phyloP scores from a whole-genome alignment of 306 rosid genomes.

The Quercus suber region DNA sequence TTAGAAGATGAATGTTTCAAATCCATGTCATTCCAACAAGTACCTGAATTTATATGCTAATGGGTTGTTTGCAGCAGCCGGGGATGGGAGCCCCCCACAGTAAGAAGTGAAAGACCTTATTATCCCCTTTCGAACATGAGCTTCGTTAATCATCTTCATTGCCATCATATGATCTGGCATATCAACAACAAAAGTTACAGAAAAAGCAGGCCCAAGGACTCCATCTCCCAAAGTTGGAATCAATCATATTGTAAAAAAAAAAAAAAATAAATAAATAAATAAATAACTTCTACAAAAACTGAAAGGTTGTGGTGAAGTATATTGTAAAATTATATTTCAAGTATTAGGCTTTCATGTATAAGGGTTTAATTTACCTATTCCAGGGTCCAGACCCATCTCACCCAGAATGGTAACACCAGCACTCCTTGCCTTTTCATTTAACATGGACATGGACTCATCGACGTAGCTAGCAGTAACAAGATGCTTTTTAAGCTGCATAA shows the following conservation, averaged over 20 bases:
- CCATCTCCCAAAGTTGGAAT: conserved; percentile 20
- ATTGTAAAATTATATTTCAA: not conserved
- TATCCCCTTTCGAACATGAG: conserved; percentile 61
- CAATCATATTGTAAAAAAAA: not conserved
- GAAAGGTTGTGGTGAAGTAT: not conserved
- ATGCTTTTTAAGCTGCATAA: conserved; percentile 75
- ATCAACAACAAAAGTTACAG: conserved; percentile 13
- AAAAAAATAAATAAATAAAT: not conserved
- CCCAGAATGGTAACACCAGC: conserved; percentile 91
- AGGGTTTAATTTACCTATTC: conserved; percentile 65
- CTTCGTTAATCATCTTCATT: conserved; percentile 88
- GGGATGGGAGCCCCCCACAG: conserved; percentile 96
- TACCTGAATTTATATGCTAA: conserved; percentile 97
- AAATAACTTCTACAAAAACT: not conserved
- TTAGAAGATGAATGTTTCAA: not conserved
- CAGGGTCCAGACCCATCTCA: conserved; percentile 99
- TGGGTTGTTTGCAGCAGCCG: conserved; percentile 94
- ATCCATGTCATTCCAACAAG: conserved; percentile 15
- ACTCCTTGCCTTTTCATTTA: conserved; percentile 71
- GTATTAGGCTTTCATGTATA: not conserved
- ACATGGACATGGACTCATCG: conserved; percentile 65
- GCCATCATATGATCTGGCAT: conserved; percentile 96
- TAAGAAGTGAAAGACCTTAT: conserved; percentile 78
- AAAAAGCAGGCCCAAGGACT: not conserved
- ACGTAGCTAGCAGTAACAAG: conserved; percentile 97